Evolutionary conservation across 192 early-diverging fungal genomes (phyloP).

Genomic region (Jimgerdemannia flammicorona): DNA sequence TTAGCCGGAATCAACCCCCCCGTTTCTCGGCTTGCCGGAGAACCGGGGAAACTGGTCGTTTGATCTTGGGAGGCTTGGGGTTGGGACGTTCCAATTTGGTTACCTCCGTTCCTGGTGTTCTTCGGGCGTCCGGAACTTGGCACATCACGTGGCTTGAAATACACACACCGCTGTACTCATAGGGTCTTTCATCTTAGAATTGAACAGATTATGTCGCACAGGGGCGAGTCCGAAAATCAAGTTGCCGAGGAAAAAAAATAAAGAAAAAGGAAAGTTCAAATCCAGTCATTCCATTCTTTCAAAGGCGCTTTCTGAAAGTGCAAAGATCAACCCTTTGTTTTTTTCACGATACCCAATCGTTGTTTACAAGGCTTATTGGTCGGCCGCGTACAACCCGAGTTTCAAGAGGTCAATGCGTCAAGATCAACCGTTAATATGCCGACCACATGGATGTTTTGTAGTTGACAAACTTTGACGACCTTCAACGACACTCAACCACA

Average conservation of each 20-base stretch:
- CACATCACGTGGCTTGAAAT: background rate
- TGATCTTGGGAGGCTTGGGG: background rate
- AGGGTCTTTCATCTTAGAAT: background rate
- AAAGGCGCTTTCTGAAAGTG: background rate
- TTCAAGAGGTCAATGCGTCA: too few relatives aligned
- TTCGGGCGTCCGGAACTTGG: background rate
- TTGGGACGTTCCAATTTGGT: too few relatives aligned
- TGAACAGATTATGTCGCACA: background rate
- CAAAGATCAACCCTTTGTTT: background rate
- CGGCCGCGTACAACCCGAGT: background rate
- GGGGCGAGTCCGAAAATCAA: background rate
- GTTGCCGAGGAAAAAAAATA: background rate
- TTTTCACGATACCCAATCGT: background rate
- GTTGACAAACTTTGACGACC: too few relatives aligned
- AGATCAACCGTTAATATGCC: too few relatives aligned
- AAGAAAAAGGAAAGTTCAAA: background rate
- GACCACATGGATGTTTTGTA: too few relatives aligned
- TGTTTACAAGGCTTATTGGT: background rate
- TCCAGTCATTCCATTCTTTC: background rate
- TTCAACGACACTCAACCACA: too few relatives aligned
- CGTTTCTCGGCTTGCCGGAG: too few relatives aligned
- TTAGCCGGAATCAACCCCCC: too few relatives aligned
- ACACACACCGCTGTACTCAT: background rate
- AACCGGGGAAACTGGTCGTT: background rate
- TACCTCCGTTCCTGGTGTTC: background rate